Evolutionary conservation across 2,329 filamentous ascomycete genomes (phyloP), one percentile per base, ranked within the genome.

Genomic region (Emericellopsis cladophorae): DNA sequence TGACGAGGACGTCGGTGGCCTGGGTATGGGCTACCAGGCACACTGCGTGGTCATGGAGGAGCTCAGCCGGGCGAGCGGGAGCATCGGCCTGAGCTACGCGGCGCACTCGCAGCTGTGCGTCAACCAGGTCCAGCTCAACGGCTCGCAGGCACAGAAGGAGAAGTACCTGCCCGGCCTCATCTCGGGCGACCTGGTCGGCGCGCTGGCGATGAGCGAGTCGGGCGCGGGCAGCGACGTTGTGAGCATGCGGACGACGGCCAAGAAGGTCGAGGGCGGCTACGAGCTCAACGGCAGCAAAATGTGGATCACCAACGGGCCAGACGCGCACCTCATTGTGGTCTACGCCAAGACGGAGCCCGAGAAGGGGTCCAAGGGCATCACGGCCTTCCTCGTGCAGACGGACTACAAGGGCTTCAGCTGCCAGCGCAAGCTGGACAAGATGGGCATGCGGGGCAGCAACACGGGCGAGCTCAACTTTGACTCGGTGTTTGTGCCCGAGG

Each of bases 271-370:
- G 52, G 89, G 88, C 31, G 90, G 90, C 23, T 95, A 84, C 59
- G 46, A 89, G 16, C 67, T 98, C 42, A 87, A 89, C 54, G 90
- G 89, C 26, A 85, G 81, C 45, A 95, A 98, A 72, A 95, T 96
- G 90, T 98, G 90, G 90, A 98, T 98, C 58, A 98, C 90, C 46
- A 98, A 98, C 62, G 86, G 90, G 5, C 90, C 90, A 1, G 89
- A 96, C 57, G 92, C 92, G n/a, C 76, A 95, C 59, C 71, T 83
- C 34, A 80, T 96, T 42, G 79, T 98, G 41, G 88, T 98, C n/a
- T 98, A 98, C 60, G 90, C 90, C 41, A 96, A 96, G 70, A 95
- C 90, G 1, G 74, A 81, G 43, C 89, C 89, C 1, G 74, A 81
- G 11, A 79, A 76, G 45, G 87, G 69, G 2, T 86, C 82, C 48